phyloP scores from a whole-genome alignment of 352 stramenopile genomes.

The Phytophthora sp. region DNA sequence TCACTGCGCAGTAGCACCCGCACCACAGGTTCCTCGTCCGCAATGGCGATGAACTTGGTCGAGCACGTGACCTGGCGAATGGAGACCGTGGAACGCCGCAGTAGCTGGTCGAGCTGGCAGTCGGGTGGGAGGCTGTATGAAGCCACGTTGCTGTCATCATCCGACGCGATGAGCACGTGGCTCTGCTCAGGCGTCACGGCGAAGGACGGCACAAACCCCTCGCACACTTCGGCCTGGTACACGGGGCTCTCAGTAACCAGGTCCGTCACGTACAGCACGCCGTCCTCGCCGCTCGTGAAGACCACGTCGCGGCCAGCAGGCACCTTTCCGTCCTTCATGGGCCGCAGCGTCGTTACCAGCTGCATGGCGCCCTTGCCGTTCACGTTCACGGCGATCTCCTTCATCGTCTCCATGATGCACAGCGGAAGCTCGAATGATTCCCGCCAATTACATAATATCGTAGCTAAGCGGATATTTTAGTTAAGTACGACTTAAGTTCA shows the following conservation, averaged over 20 bases:
- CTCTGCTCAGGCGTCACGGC: conserved; percentile 72
- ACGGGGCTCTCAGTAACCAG: conserved; percentile 54
- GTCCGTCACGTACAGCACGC: conserved; percentile 81
- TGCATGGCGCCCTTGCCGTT: conserved; percentile 73
- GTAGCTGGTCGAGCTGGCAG: conserved; percentile 54
- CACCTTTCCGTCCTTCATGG: conserved; percentile 43
- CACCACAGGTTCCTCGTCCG: conserved; percentile 75
- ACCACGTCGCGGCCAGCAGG: conserved; percentile 59
- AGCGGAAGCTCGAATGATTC: conserved; percentile 22
- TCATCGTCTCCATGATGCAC: conserved; percentile 72
- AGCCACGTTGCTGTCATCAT: conserved; percentile 76
- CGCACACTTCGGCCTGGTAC: conserved; percentile 54
- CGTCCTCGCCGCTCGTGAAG: conserved; percentile 80
- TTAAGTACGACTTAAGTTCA: conserved; percentile 1
- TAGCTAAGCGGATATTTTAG: too few relatives aligned
- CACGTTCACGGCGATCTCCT: conserved; percentile 78
- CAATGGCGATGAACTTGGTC: conserved; percentile 65
- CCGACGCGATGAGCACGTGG: conserved; percentile 68
- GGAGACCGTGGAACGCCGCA: conserved; percentile 75
- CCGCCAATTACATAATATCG: conserved; percentile 20
- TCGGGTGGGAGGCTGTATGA: conserved; percentile 70
- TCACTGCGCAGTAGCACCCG: conserved; percentile 65
- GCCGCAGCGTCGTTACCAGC: conserved; percentile 42
- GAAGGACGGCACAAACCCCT: conserved; percentile 73
- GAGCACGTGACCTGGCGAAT: conserved; percentile 79